These are phyloP conservation scores for Suillus bovinus DNA, from an alignment of 768 basidiomycete genomes.

Conservation along the genomic window DNA sequence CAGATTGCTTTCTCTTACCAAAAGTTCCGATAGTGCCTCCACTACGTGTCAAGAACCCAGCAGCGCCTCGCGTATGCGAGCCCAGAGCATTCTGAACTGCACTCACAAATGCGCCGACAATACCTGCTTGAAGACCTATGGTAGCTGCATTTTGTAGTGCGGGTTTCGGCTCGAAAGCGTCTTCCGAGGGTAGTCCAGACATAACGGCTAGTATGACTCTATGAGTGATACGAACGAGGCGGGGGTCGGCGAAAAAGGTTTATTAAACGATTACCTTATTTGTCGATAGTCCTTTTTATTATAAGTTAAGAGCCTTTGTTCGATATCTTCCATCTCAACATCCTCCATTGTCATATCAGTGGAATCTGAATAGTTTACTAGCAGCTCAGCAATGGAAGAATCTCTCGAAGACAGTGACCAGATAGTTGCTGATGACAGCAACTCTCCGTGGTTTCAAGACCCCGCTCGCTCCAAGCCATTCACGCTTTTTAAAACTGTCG, in stretches of 20 bases:
- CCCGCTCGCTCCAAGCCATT: conserved; percentile 39
- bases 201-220: conserved; percentile 19
- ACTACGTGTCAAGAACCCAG: conserved; percentile 84
- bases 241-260: conserved; percentile 10
- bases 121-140: conserved; percentile 63
- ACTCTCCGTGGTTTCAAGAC: conserved; percentile 20
- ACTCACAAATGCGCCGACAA: conserved; percentile 68
- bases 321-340: not conserved
- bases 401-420: not conserved
- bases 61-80: conserved; percentile 74
- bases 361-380: not conserved
- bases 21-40: conserved; percentile 92
- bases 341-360: not conserved
- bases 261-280: conserved; percentile 24
- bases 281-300: conserved; percentile 6
- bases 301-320: not conserved
- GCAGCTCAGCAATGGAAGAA: not conserved
- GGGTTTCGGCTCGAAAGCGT: conserved; percentile 49
- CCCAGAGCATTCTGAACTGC: conserved; percentile 80
- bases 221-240: conserved; percentile 2
- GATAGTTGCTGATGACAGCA: not conserved
- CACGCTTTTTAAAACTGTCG: conserved; percentile 40
- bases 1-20: conserved; percentile 49
- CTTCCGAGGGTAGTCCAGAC: conserved; percentile 21
- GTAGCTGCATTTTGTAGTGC: conserved; percentile 55